These are phyloP conservation scores for Aureobasidium sp. DNA, from an alignment of 2,329 filamentous ascomycete genomes.

Conservation along the genomic window DNA sequence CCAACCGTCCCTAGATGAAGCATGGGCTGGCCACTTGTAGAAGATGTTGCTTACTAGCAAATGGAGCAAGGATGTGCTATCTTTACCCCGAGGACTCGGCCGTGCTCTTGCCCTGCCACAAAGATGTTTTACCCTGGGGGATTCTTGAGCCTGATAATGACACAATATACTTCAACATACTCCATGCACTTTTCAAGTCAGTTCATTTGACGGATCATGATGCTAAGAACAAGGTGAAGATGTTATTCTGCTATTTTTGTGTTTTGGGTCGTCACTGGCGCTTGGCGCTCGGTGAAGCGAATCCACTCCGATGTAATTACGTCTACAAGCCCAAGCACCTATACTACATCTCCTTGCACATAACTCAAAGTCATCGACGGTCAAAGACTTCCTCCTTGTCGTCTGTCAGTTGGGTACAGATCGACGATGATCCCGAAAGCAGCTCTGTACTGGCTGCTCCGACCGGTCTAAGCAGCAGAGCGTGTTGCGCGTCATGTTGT, in stretches of 20 bases:
- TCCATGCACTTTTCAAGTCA: too few species aligned
- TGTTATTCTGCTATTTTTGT: not conserved
- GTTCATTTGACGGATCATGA: not conserved
- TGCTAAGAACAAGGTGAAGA: not conserved
- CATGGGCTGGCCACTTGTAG: slow-evolving; percentile 28
- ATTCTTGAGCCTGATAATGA: not conserved
- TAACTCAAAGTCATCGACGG: not conserved
- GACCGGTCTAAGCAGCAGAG: not conserved
- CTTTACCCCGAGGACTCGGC: not conserved
- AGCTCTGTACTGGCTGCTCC: not conserved
- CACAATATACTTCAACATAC: not conserved
- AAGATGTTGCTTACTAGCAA: not conserved
- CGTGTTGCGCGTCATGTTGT: not conserved
- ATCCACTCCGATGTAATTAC: not conserved
- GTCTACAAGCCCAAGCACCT: not conserved
- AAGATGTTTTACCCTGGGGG: not conserved
- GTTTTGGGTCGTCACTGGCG: not conserved
- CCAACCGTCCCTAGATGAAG: slow-evolving; percentile 42
- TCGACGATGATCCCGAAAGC: too few species aligned
- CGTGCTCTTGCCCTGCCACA: not conserved
- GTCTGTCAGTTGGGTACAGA: not conserved
- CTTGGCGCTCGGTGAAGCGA: not conserved
- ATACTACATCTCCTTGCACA: not conserved
- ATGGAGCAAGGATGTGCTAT: not conserved
- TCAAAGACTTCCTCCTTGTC: not conserved